Conservation (phyloP, 2,329 filamentous ascomycete genomes). For the Neopestalotiopsis rosae region DNA sequence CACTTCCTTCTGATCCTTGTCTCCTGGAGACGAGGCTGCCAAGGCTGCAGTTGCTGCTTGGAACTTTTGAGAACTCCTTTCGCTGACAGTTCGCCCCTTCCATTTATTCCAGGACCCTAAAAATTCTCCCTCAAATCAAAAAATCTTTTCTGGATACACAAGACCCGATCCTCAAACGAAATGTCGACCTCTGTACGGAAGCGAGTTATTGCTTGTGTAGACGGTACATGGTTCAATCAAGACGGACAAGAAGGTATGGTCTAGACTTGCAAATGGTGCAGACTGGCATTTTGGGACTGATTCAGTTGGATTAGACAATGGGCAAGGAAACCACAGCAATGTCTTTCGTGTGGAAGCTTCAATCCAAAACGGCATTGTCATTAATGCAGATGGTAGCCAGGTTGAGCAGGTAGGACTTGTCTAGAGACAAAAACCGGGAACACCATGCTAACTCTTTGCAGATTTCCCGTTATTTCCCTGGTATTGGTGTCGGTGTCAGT, state of each 20-base stretch:
- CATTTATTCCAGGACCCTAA: too few relatives aligned
- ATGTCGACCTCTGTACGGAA: neutral
- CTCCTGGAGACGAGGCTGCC: too few relatives aligned
- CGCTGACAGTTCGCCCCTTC: too few relatives aligned
- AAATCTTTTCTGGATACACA: too few relatives aligned
- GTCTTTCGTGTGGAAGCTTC: neutral
- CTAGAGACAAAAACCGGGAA: too few relatives aligned
- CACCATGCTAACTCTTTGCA: neutral
- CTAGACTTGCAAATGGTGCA: neutral
- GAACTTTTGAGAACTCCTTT: too few relatives aligned
- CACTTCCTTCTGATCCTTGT: too few relatives aligned
- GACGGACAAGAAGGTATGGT: neutral
- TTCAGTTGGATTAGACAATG: neutral
- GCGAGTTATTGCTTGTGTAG: neutral
- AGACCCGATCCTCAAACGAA: too few relatives aligned
- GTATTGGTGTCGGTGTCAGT: neutral
- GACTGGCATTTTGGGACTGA: neutral
- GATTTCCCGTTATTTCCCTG: neutral
- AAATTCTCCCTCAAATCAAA: too few relatives aligned
- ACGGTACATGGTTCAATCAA: constrained; percentile 3
- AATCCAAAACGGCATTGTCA: neutral
- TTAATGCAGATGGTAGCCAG: neutral
- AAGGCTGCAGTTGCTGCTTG: too few relatives aligned
- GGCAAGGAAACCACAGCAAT: neutral
- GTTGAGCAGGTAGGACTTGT: neutral